Percentiles rank a stretch among this genome's conserved stretches.
These are phyloP conservation scores for Penicillium paxilli DNA, from an alignment of 495 filamentous ascomycete genomes.

Conservation along the genomic window DNA sequence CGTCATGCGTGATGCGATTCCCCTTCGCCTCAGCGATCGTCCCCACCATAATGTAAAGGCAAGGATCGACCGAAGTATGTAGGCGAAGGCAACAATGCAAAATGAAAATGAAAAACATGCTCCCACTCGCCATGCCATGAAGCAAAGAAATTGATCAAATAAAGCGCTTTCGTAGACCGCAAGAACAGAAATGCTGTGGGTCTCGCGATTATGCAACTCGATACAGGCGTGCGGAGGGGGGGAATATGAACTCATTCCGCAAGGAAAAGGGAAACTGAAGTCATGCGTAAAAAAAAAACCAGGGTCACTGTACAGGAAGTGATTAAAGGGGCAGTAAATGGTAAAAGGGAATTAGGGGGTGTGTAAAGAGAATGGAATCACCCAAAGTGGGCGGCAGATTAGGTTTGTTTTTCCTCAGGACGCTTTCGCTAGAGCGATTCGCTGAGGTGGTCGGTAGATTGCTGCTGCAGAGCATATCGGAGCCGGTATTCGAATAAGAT, in stretches of 20 bases:
- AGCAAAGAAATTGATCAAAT: not conserved
- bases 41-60: constrained; percentile 7
- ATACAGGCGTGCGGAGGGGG: constrained; percentile 35
- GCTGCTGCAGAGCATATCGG: not conserved
- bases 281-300: constrained; percentile 1
- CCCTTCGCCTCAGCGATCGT: constrained; percentile 4
- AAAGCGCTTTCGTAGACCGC: not conserved
- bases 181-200: not conserved
- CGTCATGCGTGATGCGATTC: constrained; percentile 12
- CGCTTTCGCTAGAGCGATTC: not conserved
- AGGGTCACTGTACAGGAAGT: constrained; percentile 34
- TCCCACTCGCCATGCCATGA: not conserved
- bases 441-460: not conserved
- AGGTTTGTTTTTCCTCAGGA: too few species aligned
- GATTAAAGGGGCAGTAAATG: constrained; percentile 43
- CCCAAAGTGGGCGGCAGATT: constrained; percentile 9
- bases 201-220: constrained; percentile 11
- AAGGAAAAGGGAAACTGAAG: constrained; percentile 4
- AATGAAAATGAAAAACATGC: not conserved
- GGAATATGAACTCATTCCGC: constrained; percentile 17
- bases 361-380: constrained; percentile 29
- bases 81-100: constrained; percentile 2
- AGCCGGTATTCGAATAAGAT: not conserved
- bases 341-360: constrained; percentile 19
- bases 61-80: not conserved